A percentile compares a stretch with the other conserved stretches of the same genome.
Conservation (phyloP, 129 eudicot genomes). For the Rutidosis leptorrhynchoides region DNA sequence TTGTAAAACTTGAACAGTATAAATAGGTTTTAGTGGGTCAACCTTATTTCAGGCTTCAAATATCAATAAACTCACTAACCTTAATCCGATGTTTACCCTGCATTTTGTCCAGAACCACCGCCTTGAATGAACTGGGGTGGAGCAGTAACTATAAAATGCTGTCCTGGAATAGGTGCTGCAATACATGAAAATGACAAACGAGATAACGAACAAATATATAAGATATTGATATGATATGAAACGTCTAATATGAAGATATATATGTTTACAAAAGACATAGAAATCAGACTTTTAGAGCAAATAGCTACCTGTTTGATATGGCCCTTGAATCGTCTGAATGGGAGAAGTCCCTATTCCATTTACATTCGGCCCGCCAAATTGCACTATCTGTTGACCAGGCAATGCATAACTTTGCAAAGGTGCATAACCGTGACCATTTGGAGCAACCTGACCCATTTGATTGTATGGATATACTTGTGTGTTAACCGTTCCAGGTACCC, state of each 20-base stretch:
- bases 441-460: constrained; percentile 57
- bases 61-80: constrained; percentile 32
- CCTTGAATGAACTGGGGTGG: constrained; percentile 79
- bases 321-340: constrained; percentile 54
- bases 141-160: constrained; percentile 62
- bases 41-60: neutral
- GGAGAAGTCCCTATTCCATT: constrained; percentile 57
- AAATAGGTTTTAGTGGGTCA: neutral
- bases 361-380: constrained; percentile 58
- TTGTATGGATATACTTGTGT: constrained; percentile 65
- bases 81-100: constrained; percentile 63
- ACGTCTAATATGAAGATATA: neutral
- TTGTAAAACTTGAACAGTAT: constrained; percentile 6
- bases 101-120: constrained; percentile 69
- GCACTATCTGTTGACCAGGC: constrained; percentile 68
- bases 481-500: constrained; percentile 63
- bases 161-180: constrained; percentile 58
- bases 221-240: neutral
- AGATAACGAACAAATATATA: neutral
- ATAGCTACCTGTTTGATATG: constrained; percentile 50
- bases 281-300: neutral
- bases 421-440: constrained; percentile 38
- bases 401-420: constrained; percentile 62
- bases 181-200: constrained; percentile 44
- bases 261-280: neutral